Base-by-base conservation (phyloP, 257 asterid species). In the Prunella vulgaris region DNA sequence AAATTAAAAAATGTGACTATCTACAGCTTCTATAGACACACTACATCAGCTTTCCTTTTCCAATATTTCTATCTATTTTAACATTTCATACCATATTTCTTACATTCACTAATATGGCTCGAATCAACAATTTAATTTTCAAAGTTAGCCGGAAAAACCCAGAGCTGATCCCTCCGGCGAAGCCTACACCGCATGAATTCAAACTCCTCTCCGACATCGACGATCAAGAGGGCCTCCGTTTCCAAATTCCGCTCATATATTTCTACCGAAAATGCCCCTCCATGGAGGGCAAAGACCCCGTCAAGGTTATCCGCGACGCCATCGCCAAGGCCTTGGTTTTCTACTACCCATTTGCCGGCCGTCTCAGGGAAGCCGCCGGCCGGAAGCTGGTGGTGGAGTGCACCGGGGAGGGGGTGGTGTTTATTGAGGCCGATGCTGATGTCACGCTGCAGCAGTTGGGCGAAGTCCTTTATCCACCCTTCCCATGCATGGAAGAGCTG, bases 281-380 rank as follows among this genome's bases (percentile, higher is more conserved):
- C 13, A 22, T 44, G 56, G 58, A 42, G 3, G 69, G 75, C 1
- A 67, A 28, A 14, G 90, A 86, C 73, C 90, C 90, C 0, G 86
- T 62, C 2, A 22, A 52, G 38, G 81, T 82, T 2, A 78, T 86
- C 25, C 78, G 82, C 3, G 67, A 68, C 1, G 93, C 90, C n/a
- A 38, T 86, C 2, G 83, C 84, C 0, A 61, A 76, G 58, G 75
- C 87, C 0, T 77, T 86, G 21, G 92, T 84, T 12, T 80, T 60
- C 70, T 86, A 86, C 79, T 82, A 86, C 78, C 89, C 92, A 0
- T 80, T 86, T 5, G 89, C 92, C 0, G 92, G 92, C 20, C 78
- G 92, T 14, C 74, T 86, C 8, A 76, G 85, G 69, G 86, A 84
- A 52, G 49, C 28, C 7, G 59, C 48, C 2, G 78, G 51, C 27